A percentile compares a stretch with the other conserved stretches of the same genome.
These are phyloP conservation scores for Pichia sp. DNA, from an alignment of 1,139 yeast species.

Conservation along the genomic window DNA sequence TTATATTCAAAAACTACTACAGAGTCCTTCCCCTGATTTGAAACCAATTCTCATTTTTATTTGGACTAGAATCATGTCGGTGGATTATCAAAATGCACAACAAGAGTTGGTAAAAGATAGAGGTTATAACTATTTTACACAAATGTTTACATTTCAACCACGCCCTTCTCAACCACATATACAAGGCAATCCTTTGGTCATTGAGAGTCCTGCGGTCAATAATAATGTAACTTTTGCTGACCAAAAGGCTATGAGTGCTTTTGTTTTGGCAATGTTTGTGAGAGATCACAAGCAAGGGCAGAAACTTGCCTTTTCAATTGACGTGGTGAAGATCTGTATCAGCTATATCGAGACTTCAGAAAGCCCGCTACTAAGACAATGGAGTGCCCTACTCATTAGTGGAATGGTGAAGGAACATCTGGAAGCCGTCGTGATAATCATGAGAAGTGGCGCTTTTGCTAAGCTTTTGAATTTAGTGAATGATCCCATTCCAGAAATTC, in stretches of 20 bases:
- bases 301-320: conserved; percentile 70
- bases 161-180: conserved; percentile 25
- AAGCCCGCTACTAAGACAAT: conserved; percentile 81
- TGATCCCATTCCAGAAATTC: conserved; percentile 94
- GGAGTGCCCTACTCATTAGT: conserved; percentile 80
- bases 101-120: conserved; percentile 88
- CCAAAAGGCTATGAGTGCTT: conserved; percentile 94
- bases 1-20: conserved; percentile 81
- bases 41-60: conserved; percentile 92
- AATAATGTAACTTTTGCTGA: conserved; percentile 46
- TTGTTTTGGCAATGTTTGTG: conserved; percentile 78
- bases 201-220: conserved; percentile 34
- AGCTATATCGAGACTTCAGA: conserved; percentile 68
- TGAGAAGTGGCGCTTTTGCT: conserved; percentile 61
- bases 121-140: conserved; percentile 83
- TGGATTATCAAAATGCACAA: conserved; percentile 85
- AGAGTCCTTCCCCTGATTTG: conserved; percentile 92
- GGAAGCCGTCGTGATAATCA: conserved; percentile 71
- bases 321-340: conserved; percentile 65
- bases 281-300: conserved; percentile 80
- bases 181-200: conserved; percentile 17
- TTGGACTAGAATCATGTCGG: conserved; percentile 98
- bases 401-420: conserved; percentile 72
- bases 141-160: conserved; percentile 50
- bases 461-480: conserved; percentile 55